Evolutionary conservation across 1,284 basidiomycete genomes (phyloP), one percentile per base, ranked within the genome.

Genomic region (Anthracocystis panici-leucophaei): DNA sequence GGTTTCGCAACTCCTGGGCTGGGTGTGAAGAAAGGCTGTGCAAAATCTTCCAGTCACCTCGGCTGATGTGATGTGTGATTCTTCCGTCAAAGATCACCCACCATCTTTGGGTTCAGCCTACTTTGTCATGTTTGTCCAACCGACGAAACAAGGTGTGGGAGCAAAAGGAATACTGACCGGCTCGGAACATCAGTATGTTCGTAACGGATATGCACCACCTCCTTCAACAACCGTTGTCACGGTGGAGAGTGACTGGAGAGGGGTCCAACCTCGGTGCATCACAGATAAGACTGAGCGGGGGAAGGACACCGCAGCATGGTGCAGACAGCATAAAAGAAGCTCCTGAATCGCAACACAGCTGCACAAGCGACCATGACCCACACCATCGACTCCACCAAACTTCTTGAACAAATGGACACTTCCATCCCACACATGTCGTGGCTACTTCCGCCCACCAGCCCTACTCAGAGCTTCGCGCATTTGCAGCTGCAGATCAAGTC

Each of bases 361-460:
- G 16, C 27, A 2, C 5, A 12, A 21, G n/a, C 41, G n/a, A 20
- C 41, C 41, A 42, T 20, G 41, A n/a, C 18, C n/a, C 29, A 27
- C 46, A 48, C 48, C 8, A 8, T 27, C 18, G 29, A 18, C 27
- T 11, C 18, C 20, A 11, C n/a, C 18, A 18, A 3, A 14, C 14
- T 11, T 27, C 8, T 21, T n/a, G 12, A 12, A 51, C 29, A 27
- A 48, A 65, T 65, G 63, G 44, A 29, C 35, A 38, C 54, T 45
- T 21, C 20, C 4, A 25, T 25, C 21, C n/a, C 46, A 21, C 41
- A 40, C 45, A 55, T 23, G 5, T 57, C 48, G 33, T 55, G 57
- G 48, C 42, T 48, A n/a, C 53, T 46, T 31, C 35, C 53, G 11
- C 41, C 64, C 57, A 56, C 41, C 21, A 42, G 48, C 57, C 50